Base-by-base conservation (phyloP, 2,329 filamentous ascomycete genomes). In the Drechslera avenae region DNA sequence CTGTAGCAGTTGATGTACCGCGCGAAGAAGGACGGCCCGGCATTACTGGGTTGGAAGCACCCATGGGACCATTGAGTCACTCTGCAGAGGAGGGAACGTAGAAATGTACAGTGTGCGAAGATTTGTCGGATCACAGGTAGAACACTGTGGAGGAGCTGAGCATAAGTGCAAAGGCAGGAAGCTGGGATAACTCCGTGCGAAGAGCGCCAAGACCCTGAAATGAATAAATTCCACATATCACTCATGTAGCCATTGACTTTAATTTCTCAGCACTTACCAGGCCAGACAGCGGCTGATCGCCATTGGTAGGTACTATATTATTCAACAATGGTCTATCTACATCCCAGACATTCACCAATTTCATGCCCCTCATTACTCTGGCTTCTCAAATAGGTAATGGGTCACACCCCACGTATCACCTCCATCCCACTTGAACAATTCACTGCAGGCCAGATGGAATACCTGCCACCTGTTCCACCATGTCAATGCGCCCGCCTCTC, bases 21-120 rank as follows among this genome's bases (percentile, higher is more conserved):
- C 69, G 91, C 91, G 68, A 96, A 93, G 85, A 89, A 97, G 80
- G 94, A 99, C 70, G 92, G 92, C n/a, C 83, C 93, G 18, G 93
- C 86, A 46, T 79, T 97, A 59, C 74, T 99, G 67, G 94, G 94
- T 74, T 91, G 86, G 88, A 97, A 91, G 80, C 94, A 97, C 77
- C 94, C 69, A 16, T 73, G 69, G 69, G 69, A 73, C 4, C 69
- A 73, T 55, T 73, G 68, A 73, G 32, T 39, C 8, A n/a, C 28
- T 12, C 8, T 21, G n/a, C n/a, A 13, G 17, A 14, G 42, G 26
- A 30, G 6, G 1, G 34, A 13, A 8, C 0, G 12, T 6, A 42
- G 31, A 35, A 21, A 26, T 12, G 32, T 28, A 18, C 10, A 33
- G 12, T 3, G 4, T 2, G 12, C 4, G 4, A 30, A 13, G 8